These are phyloP conservation scores for Moesziomyces sp. DNA, from an alignment of 1,284 basidiomycete species.

Conservation along the genomic window DNA sequence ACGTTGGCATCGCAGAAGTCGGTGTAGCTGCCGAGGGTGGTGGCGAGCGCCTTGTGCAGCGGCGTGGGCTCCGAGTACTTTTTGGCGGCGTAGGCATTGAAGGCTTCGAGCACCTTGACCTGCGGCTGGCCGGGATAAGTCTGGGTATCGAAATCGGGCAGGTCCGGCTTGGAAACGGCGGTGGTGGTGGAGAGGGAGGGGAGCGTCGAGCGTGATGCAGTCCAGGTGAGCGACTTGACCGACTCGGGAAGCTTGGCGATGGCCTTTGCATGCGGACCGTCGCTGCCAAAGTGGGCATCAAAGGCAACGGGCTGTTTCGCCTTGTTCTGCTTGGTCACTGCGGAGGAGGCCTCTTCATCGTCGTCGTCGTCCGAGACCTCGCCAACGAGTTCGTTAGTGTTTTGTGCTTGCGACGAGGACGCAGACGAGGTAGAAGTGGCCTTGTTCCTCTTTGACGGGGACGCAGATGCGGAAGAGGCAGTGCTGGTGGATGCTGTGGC, in stretches of 20 bases:
- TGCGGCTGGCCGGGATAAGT: conserved; percentile 45
- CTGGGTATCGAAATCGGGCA: conserved; percentile 21
- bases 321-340: conserved; percentile 18
- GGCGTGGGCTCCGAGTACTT: conserved; percentile 17
- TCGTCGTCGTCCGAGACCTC: conserved; percentile 46
- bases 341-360: conserved; percentile 5
- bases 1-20: conserved; percentile 58
- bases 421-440: neutral
- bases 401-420: conserved; percentile 7
- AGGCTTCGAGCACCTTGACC: conserved; percentile 50
- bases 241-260: conserved; percentile 38
- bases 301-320: conserved; percentile 41
- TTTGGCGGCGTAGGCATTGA: conserved; percentile 29
- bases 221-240: conserved; percentile 28
- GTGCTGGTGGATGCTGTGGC: conserved; percentile 33
- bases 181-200: conserved; percentile 28
- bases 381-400: conserved; percentile 17
- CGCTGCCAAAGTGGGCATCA: conserved; percentile 45
- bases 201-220: conserved; percentile 24
- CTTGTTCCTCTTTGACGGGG: conserved; percentile 26
- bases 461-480: conserved; percentile 16
- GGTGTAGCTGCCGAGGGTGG: conserved; percentile 48
- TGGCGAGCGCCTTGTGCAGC: conserved; percentile 46
- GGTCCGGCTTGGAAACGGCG: conserved; percentile 20
- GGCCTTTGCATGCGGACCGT: conserved; percentile 46